Evolutionary conservation across 768 basidiomycete species (phyloP).

Genomic region (Boletellus ananas): DNA sequence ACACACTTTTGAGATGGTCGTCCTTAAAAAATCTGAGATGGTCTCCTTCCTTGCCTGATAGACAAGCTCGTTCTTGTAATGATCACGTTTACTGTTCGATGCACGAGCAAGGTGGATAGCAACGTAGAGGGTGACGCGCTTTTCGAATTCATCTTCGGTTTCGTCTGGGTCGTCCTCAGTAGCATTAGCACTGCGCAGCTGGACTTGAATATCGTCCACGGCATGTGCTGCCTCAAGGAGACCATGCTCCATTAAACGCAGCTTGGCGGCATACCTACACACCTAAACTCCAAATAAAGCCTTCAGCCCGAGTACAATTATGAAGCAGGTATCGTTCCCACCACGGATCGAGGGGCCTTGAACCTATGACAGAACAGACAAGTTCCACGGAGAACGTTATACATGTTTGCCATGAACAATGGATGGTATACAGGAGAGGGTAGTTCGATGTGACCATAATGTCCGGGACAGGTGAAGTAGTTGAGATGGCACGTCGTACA

Average conservation of each 20-base stretch:
- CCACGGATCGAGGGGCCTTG: constrained; percentile 71
- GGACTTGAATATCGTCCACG: constrained; percentile 64
- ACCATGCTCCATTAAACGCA: constrained; percentile 86
- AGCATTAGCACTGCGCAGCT: constrained; percentile 29
- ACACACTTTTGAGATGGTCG: constrained; percentile 67
- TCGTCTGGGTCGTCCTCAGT: constrained; percentile 50
- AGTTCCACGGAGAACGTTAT: constrained; percentile 77
- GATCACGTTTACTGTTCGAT: constrained; percentile 63
- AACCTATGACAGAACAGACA: constrained; percentile 96
- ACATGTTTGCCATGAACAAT: constrained; percentile 90
- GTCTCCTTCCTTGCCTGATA: constrained; percentile 83
- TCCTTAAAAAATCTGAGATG: constrained; percentile 77
- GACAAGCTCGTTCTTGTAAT: constrained; percentile 85
- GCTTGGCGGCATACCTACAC: constrained; percentile 79
- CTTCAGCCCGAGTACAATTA: constrained; percentile 6
- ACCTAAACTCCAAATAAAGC: constrained; percentile 43
- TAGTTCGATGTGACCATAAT: constrained; percentile 97
- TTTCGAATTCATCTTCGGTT: constrained; percentile 56
- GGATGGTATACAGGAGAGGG: constrained; percentile 96
- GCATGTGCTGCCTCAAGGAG: constrained; percentile 76
- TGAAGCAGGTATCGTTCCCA: constrained; percentile 34
- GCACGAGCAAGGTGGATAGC: constrained; percentile 42
- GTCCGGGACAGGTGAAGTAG: constrained; percentile 94
- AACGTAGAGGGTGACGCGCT: constrained; percentile 64
- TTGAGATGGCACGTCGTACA: constrained; percentile 91